Evolutionary conservation across 2,329 filamentous ascomycete species (phyloP), one percentile per base, ranked within the genome.

Genomic region (Penicillium sp.): DNA sequence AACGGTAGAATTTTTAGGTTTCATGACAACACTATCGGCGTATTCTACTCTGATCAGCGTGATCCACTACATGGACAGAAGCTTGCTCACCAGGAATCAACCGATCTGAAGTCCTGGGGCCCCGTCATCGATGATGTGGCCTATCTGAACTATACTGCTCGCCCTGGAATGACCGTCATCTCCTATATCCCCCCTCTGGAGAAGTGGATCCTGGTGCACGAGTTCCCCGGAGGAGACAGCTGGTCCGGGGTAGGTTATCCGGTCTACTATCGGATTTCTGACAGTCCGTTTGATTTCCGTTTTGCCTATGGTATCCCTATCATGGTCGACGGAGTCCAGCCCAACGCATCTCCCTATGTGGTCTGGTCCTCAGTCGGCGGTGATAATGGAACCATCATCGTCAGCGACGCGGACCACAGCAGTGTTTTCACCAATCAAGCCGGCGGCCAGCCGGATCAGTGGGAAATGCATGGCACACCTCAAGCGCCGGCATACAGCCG

Each of bases 31-130:
- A 77, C 84, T 49, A 75, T 90, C 5, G 81, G 89, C 28, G 77
- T 82, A 64, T 90, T 88, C 79, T 90, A 89, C 78, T 87, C 87
- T 2, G 88, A 90, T 73, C 88, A 90, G 72, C 83, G 87, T 33
- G 86, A 87, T 65, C 79, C 85, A 59, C 77, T 76, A 0, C 81
- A 89, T 70, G 87, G 87, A 16, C 88, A 90, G 73, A 88, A 89
- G 71, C 81, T 90, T 37, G 81, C 85, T 8, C 87, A 90, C 73
- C 85, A 89, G 73, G 79, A 80, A 19, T 82, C 84, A 3, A 79
- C 74, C 0, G 85, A 90, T 68, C 79, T 89, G 11, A 73, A 76
- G 57, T 83, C 71, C 22, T 90, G 87, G 87, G 80, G 80, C 19
- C 70, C 80, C 0, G 76, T 83, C 3, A 81, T 88, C 49, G 80